Conservation (phyloP, 441 rosid species). For the Gossypium davidsonii region DNA sequence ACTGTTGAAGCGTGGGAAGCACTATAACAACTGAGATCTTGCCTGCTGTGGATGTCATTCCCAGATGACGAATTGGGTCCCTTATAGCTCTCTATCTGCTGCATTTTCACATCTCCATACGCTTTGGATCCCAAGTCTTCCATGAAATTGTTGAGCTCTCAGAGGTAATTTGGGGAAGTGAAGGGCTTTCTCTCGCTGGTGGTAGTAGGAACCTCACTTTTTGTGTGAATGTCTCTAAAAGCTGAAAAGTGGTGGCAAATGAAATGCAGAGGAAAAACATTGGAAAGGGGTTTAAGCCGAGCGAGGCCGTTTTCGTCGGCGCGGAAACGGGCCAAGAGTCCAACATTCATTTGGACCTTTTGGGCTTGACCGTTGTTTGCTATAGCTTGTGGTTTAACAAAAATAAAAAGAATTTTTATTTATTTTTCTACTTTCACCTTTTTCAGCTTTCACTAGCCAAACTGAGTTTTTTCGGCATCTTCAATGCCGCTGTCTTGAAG, state of each 20-base stretch:
- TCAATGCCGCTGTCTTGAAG: conserved; percentile 14
- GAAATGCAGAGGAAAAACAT: neutral
- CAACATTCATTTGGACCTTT: neutral
- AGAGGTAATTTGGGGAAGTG: neutral
- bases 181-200: neutral
- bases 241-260: neutral
- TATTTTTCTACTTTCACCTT: neutral
- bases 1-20: conserved; percentile 40
- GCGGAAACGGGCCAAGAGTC: neutral
- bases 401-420: neutral
- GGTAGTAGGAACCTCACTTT: neutral
- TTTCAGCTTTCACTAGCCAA: neutral
- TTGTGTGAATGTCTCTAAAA: neutral
- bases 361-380: neutral
- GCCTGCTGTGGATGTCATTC: conserved; percentile 28
- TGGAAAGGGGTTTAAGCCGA: neutral
- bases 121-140: conserved; percentile 52
- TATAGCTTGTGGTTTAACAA: neutral
- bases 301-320: neutral
- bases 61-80: conserved; percentile 13
- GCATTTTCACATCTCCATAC: conserved; percentile 28
- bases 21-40: conserved; percentile 66
- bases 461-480: conserved; percentile 13
- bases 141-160: conserved; percentile 17
- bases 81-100: conserved; percentile 24